Evolutionary conservation across 805 yeast genomes (phyloP), one percentile per base, ranked within the genome.

Genomic region (Ogataea henricii): DNA sequence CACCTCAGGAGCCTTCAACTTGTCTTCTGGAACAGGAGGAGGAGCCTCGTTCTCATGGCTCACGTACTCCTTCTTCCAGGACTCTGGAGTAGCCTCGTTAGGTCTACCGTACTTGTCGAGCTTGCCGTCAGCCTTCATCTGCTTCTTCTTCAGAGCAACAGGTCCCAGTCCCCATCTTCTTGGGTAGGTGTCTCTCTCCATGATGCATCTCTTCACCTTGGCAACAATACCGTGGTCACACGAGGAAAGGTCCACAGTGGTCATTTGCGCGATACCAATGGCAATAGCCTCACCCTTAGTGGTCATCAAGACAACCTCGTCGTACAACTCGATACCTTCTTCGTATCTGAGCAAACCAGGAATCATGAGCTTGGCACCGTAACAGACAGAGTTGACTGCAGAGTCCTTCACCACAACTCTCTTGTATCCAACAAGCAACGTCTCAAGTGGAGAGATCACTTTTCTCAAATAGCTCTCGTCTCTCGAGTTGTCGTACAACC

Each of bases 151-250:
- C 73, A 88, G 89, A 52, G 99, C 98, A 68, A 91, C 89, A 62
- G 99, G 99, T 62, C 99, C 99, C 62, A 94, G 76, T 54, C 99
- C 99, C 99, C 99, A 94, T 81, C 97, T 86, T 81, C 99, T 87
- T 74, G 99, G 99, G 72, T 94, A 94, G 44, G 96, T 82, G 71
- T 94, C 99, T 77, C 99, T 86, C 77, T 94, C 99, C 99, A 94
- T 94, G 63, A 94, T 94, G 78, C 98, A 92, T 78, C 99, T 88
- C 81, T 94, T 94, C 65, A 94, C 96, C 78, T 89, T 90, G 58
- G 99, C 97, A 64, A 92, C 99, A 52, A 91, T 90, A 64, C 99
- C 99, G 68, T 94, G 99, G 72, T 94, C 99, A 73, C 98, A 92
- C 26, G 94, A 74, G 53, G 97, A 91, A 62, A 94, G 79, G 68